Evolutionary conservation across 179 eudicot species (phyloP).

Genomic region (Vitellaria paradoxa): DNA sequence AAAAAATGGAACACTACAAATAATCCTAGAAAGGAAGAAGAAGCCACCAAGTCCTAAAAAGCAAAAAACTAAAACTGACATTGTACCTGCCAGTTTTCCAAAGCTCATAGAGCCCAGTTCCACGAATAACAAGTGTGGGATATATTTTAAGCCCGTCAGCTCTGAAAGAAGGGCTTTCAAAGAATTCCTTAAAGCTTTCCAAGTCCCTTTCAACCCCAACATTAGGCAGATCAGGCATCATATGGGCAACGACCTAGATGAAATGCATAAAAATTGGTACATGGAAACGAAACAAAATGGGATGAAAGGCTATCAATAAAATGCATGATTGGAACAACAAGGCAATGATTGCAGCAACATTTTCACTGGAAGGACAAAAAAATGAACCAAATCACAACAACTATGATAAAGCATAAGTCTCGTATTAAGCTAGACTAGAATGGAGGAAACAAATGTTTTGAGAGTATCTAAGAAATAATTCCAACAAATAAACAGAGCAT

Average conservation of each 20-base stretch:
- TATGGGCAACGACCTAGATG: slow-evolving; percentile 94
- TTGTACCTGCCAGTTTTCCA: slow-evolving; percentile 99
- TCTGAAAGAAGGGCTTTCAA: slow-evolving; percentile 92
- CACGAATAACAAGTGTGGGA: slow-evolving; percentile 98
- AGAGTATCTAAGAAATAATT: not conserved
- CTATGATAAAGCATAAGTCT: not conserved
- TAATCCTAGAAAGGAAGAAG: not conserved
- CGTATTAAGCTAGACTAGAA: not conserved
- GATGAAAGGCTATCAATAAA: not conserved
- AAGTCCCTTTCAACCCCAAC: slow-evolving; percentile 98
- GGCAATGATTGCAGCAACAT: not conserved
- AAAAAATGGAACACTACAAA: slow-evolving; percentile 6
- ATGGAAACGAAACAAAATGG: not conserved
- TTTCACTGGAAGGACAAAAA: not conserved
- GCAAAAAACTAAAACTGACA: not conserved
- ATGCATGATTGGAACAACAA: not conserved
- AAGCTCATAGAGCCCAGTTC: slow-evolving; percentile 98
- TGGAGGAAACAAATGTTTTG: not conserved
- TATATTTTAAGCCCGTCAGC: slow-evolving; percentile 99
- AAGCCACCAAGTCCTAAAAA: not conserved
- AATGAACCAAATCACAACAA: not conserved
- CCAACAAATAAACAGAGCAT: not conserved
- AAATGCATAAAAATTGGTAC: slow-evolving; percentile 3
- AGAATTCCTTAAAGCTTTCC: slow-evolving; percentile 97
- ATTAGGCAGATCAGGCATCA: slow-evolving; percentile 99